Base-by-base conservation (phyloP, 2,329 filamentous ascomycete genomes). In the Neoarthrinium moseri region DNA sequence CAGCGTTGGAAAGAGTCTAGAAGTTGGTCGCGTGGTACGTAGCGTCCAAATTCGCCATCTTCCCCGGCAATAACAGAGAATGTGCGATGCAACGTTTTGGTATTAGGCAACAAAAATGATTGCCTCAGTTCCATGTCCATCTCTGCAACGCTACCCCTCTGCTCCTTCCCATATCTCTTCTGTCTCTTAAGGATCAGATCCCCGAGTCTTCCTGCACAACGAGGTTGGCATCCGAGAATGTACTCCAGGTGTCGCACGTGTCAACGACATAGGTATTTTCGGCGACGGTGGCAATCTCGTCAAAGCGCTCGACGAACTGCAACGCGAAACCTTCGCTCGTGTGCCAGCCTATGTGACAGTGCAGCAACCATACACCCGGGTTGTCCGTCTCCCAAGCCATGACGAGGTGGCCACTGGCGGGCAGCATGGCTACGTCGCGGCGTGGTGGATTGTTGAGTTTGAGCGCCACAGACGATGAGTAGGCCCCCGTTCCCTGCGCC, bases 381-480 rank as follows among this genome's bases (percentile, higher is more conserved):
- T 80, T 80, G 56, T 81, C 72, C 1, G 71, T 67, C 47, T 66
- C 53, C 58, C 78, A 80, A 1, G 69, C 75, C 26, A 81, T 64
- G 4, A 72, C 71, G 3, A 80, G 51, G 55, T 72, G 74, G 0
- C 77, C 77, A 12, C 59, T 60, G 1, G 60, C 62, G 0, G 72
- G 71, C 3, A 80, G 56, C 51, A 72, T 69, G 8, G 71, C 71
- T 0, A 71, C 72, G 52, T 80, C 77, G 23, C 77, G 64, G 1
- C 75, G 66, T 1, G 73, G 66, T 1, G 75, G 74, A 52, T 77
- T 79, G 40, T 60, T 48, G 5, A 64, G 65, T 44, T 66, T 68
- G 4, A 67, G 56, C 22, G 50, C 58, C 38, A 53, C 63, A 35
- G 57, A 49, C 11, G 56, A 52, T 42, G 54, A 54, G 33, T 64